Percentiles rank a stretch among this genome's conserved stretches.
phyloP scores from a whole-genome alignment of 139 green algal species.

The Picochlorum sp. region DNA sequence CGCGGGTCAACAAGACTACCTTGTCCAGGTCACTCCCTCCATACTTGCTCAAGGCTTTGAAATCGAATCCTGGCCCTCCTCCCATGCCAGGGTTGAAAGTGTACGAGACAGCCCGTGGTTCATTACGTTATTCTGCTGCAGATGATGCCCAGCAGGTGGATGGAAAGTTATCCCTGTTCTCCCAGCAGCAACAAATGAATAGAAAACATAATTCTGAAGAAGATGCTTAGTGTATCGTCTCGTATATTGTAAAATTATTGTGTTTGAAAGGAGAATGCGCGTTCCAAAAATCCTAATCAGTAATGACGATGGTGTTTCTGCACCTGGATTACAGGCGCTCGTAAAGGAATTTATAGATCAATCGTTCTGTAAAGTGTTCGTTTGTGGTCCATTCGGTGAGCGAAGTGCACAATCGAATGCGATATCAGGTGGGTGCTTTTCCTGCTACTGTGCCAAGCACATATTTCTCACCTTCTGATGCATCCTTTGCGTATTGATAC shows the following conservation, averaged over 20 bases:
- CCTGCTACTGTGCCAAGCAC: not conserved
- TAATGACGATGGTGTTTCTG: conserved; percentile 70
- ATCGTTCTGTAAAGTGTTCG: conserved; percentile 8
- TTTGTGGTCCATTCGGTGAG: conserved; percentile 48
- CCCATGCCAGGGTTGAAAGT: not conserved
- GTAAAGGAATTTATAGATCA: conserved; percentile 26
- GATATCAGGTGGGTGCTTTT: conserved; percentile 38
- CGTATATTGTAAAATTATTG: not conserved
- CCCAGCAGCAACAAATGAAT: no score
- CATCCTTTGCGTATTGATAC: not conserved
- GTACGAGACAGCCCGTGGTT: not conserved
- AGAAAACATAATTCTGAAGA: no score
- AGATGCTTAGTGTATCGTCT: no score
- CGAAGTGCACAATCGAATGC: conserved; percentile 48
- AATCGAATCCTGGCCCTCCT: not conserved
- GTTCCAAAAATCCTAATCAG: conserved; percentile 35
- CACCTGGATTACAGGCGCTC: conserved; percentile 45
- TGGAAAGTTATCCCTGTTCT: no score
- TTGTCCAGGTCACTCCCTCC: conserved; percentile 37
- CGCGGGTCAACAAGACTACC: conserved; percentile 34
- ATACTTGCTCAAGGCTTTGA: conserved; percentile 29
- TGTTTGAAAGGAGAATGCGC: not conserved
- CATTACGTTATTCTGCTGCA: not conserved
- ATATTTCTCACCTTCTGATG: not conserved
- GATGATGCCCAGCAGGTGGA: not conserved